Evolutionary conservation across 768 basidiomycete genomes (phyloP).

Genomic region (Steccherinum ochraceum): DNA sequence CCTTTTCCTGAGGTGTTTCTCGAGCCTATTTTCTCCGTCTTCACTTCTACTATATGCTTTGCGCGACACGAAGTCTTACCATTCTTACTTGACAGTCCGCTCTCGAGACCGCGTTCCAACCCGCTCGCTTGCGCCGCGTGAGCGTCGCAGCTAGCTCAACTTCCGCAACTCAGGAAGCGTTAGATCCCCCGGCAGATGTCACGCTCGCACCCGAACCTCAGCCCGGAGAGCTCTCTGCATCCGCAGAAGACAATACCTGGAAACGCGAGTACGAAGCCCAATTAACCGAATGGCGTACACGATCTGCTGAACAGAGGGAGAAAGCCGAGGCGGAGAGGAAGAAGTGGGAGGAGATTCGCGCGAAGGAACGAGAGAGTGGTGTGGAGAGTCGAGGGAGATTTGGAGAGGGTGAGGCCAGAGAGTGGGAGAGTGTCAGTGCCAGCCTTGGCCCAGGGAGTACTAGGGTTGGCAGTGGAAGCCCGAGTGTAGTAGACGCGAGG

Average conservation of each 20-base stretch:
- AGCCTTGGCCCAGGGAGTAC: constrained; percentile 23
- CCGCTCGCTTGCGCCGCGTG: neutral
- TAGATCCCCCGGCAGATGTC: too few species aligned
- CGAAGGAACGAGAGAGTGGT: constrained; percentile 34
- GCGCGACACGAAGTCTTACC: too few species aligned
- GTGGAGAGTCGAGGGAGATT: too few species aligned
- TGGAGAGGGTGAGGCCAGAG: constrained; percentile 13
- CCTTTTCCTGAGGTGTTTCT: too few species aligned
- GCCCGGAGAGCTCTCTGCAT: neutral
- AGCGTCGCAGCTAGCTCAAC: too few species aligned
- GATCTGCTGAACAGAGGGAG: constrained; percentile 63
- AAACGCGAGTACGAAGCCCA: constrained; percentile 65
- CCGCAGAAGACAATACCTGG: constrained; percentile 30
- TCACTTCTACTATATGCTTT: too few species aligned
- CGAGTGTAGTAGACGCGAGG: constrained; percentile 34
- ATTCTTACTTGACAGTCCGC: constrained; percentile 1
- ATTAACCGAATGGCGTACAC: constrained; percentile 62
- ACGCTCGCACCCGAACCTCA: too few species aligned
- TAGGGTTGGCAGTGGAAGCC: constrained; percentile 21
- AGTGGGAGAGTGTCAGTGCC: constrained; percentile 24
- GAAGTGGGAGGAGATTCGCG: constrained; percentile 64
- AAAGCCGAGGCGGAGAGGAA: constrained; percentile 71
- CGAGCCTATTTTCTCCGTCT: too few species aligned
- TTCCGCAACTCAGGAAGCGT: too few species aligned
- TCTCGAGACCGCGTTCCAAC: neutral